Evolutionary conservation across 257 asterid genomes (phyloP).

Genomic region (Leonotis leonurus): DNA sequence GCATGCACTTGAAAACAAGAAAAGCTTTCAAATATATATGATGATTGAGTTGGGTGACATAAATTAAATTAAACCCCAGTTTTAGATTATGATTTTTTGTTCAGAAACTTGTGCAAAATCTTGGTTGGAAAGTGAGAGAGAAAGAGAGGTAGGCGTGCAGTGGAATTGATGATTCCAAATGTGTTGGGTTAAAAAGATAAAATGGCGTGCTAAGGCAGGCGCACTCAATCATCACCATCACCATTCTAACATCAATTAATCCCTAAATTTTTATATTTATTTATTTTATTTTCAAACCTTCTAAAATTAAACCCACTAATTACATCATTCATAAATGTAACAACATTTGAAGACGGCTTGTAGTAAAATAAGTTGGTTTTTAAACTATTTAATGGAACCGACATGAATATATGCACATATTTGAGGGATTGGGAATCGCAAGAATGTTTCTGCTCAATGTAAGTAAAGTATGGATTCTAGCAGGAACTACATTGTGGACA

Average conservation of each 20-base stretch:
- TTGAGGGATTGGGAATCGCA: no score
- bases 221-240: slow-evolving; percentile 51
- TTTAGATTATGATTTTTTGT: slow-evolving; percentile 13
- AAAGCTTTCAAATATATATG: slow-evolving; percentile 19
- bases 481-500: no score
- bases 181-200: slow-evolving; percentile 23
- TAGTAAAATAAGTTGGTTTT: no score
- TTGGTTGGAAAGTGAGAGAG: slow-evolving; percentile 23
- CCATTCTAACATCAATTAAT: slow-evolving; percentile 28
- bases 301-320: not conserved
- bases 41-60: slow-evolving; percentile 25
- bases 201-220: slow-evolving; percentile 41
- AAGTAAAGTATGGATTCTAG: no score
- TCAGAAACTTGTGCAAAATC: slow-evolving; percentile 36
- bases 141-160: slow-evolving; percentile 35
- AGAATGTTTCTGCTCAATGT: no score
- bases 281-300: no score
- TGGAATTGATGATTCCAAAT: slow-evolving; percentile 37
- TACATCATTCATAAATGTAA: no score
- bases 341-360: no score
- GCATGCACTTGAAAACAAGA: not conserved
- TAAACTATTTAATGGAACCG: no score
- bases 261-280: not conserved
- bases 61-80: slow-evolving; percentile 15
- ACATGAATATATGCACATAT: no score